Base-by-base conservation (phyloP, 805 yeast genomes). In the Barnettozyma siamensis region DNA sequence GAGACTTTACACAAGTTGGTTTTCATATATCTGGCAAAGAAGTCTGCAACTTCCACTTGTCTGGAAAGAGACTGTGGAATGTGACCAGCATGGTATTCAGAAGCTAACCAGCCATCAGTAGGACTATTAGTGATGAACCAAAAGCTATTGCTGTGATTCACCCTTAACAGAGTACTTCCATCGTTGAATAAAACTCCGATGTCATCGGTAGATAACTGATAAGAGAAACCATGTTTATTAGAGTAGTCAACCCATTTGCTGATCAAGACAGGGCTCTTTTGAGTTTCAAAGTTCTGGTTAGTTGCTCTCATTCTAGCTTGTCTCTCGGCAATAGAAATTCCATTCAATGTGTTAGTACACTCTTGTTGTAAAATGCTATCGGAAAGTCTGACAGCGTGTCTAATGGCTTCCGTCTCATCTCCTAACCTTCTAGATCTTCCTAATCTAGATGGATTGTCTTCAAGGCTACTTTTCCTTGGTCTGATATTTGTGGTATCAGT, bases 221-320 rank as follows among this genome's bases (percentile, higher is more conserved):
- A 93, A 5, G 96, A 86, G 58, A 93, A 82, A 1, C 99, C 99
- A 63, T 91, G 94, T 61, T 84, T 88, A 65, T 89, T 88, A 21
- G 96, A 84, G 60, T 91, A 93, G 60, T 93, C 99, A 23, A 94
- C 98, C 99, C 99, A 93, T 60, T 91, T 89, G 46, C 94, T 84
- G 33, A 91, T 79, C 45, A 86, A 76, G 16, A 78, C 75, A 11
- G 89, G 94, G 47, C 76, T 73, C 41, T 60, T 62, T 38, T 51
- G 31, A 8, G 41, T 47, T 5, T 36, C 43, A 2, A 30, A 37
- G 4, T 43, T 20, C 20, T 40, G 45, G 2, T 37, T 20, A 9
- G 37, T 29, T 2, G 57, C 44, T 55, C 62, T 57, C 68, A 67
- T 65, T 50, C 66, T 63, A 30, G 69, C 61, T 46, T 68, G 72